Percentiles rank a stretch among this genome's conserved stretches.
These are phyloP conservation scores for Epicoccum sorghinum DNA, from an alignment of 2,329 filamentous ascomycete species.

Conservation along the genomic window DNA sequence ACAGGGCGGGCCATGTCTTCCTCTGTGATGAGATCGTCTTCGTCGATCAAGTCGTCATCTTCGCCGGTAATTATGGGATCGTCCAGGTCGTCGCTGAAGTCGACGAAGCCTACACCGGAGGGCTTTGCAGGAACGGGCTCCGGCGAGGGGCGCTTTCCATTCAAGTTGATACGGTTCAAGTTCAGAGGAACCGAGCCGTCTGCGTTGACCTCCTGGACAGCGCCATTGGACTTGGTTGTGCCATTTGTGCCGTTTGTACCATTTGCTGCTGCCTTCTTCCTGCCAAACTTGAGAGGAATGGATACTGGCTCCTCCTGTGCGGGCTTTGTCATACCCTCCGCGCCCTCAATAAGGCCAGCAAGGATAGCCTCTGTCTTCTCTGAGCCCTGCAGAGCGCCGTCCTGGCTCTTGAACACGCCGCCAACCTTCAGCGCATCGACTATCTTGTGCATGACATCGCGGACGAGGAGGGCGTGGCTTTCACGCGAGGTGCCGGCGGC, in stretches of 20 bases:
- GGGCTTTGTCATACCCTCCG: constrained; percentile 75
- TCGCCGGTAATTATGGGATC: constrained; percentile 59
- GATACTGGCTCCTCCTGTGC: constrained; percentile 63
- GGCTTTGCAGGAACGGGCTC: constrained; percentile 41
- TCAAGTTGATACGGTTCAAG: constrained; percentile 36
- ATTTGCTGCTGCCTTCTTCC: constrained; percentile 60
- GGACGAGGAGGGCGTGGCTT: constrained; percentile 67
- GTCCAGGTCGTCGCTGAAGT: constrained; percentile 69
- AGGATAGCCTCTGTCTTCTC: constrained; percentile 81
- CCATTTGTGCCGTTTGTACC: constrained; percentile 25
- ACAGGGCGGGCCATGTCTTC: constrained; percentile 81
- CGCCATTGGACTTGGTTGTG: constrained; percentile 24
- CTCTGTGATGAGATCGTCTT: constrained; percentile 83
- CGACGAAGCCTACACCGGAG: constrained; percentile 56
- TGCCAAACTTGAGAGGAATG: constrained; percentile 68
- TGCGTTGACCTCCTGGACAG: constrained; percentile 28
- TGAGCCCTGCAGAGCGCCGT: constrained; percentile 61
- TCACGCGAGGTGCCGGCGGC: constrained; percentile 68
- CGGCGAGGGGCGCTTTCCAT: constrained; percentile 52
- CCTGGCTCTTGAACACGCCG: constrained; percentile 71
- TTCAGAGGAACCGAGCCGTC: constrained; percentile 48
- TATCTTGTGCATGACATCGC: constrained; percentile 71
- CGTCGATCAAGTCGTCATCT: constrained; percentile 89
- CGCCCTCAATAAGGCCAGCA: constrained; percentile 72
- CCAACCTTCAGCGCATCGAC: constrained; percentile 73